Evolutionary conservation across 2,329 filamentous ascomycete species (phyloP).

Genomic region (Aspergillus hortae): DNA sequence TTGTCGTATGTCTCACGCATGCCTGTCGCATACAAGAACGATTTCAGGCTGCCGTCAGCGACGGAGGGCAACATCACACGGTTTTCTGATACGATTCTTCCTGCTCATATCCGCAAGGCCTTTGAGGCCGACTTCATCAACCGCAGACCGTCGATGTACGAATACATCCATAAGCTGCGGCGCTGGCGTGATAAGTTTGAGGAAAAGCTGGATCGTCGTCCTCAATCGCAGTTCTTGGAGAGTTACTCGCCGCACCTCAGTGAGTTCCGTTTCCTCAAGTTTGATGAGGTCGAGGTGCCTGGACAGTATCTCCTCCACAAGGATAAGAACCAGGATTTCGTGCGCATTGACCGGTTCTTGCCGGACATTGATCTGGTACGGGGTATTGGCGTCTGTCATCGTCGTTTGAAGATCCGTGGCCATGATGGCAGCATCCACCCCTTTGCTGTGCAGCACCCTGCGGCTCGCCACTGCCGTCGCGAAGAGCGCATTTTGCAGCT

Average conservation of each 20-base stretch:
- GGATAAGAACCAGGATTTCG: conserved; percentile 98
- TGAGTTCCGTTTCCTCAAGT: conserved; percentile 96
- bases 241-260: conserved; percentile 85
- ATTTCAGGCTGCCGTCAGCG: conserved; percentile 81
- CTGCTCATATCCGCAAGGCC: conserved; percentile 88
- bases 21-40: conserved; percentile 80
- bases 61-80: conserved; percentile 96
- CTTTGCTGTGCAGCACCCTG: conserved; percentile 94
- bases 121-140: conserved; percentile 97
- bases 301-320: conserved; percentile 96
- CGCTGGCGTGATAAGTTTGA: conserved; percentile 98
- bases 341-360: conserved; percentile 94
- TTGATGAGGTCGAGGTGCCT: conserved; percentile 96
- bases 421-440: conserved; percentile 97
- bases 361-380: conserved; percentile 92
- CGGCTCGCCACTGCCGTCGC: conserved; percentile 82
- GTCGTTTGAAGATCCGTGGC: conserved; percentile 90
- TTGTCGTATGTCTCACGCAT: conserved; percentile 87
- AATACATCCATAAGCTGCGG: conserved; percentile 95
- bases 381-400: conserved; percentile 84
- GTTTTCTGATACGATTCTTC: conserved; percentile 94
- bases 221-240: conserved; percentile 71
- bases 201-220: conserved; percentile 87
- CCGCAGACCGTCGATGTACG: conserved; percentile 94
- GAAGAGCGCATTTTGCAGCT: conserved; percentile 95